Evolutionary conservation across 2,329 filamentous ascomycete species (phyloP).

Genomic region (Colletotrichum musae): DNA sequence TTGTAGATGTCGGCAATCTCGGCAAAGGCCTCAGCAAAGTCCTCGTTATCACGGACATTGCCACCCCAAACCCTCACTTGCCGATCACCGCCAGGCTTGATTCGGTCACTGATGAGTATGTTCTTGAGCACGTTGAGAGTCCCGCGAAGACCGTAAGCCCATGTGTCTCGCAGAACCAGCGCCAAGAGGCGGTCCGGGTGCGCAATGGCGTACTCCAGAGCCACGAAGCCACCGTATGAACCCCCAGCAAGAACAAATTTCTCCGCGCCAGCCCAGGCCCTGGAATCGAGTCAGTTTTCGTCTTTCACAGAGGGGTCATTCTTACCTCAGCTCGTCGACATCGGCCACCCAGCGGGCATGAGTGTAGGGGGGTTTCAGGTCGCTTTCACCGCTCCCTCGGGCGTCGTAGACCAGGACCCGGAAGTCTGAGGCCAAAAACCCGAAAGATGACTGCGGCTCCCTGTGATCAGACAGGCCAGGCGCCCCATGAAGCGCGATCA

Average conservation of each 20-base stretch:
- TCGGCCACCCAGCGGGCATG: conserved; percentile 46
- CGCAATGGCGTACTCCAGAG: conserved; percentile 44
- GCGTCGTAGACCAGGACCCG: conserved; percentile 46
- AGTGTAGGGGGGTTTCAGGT: conserved; percentile 44
- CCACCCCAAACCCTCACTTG: conserved; percentile 44
- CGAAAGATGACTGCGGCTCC: conserved; percentile 42
- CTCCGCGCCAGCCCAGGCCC: conserved; percentile 43
- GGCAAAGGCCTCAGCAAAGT: conserved; percentile 38
- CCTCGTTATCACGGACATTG: conserved; percentile 39
- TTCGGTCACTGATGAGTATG: conserved; percentile 35
- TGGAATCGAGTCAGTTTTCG: conserved; percentile 16
- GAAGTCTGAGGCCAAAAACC: conserved; percentile 42
- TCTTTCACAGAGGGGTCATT: neutral
- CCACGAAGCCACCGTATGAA: conserved; percentile 45
- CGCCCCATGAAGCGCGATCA: conserved; percentile 45
- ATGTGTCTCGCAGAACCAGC: conserved; percentile 44
- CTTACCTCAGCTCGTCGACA: conserved; percentile 45
- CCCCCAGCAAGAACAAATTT: conserved; percentile 44
- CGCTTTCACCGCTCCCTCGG: conserved; percentile 45
- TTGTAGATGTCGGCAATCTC: conserved; percentile 44
- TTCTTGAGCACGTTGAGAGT: conserved; percentile 38
- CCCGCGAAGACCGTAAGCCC: conserved; percentile 42
- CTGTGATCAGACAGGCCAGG: conserved; percentile 44
- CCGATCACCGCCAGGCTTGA: conserved; percentile 40
- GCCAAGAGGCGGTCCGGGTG: conserved; percentile 42